A percentile compares a stretch with the other conserved stretches of the same genome.
Evolutionary conservation across 306 rosid species (phyloP).

Genomic region (Castanopsis chinensis): DNA sequence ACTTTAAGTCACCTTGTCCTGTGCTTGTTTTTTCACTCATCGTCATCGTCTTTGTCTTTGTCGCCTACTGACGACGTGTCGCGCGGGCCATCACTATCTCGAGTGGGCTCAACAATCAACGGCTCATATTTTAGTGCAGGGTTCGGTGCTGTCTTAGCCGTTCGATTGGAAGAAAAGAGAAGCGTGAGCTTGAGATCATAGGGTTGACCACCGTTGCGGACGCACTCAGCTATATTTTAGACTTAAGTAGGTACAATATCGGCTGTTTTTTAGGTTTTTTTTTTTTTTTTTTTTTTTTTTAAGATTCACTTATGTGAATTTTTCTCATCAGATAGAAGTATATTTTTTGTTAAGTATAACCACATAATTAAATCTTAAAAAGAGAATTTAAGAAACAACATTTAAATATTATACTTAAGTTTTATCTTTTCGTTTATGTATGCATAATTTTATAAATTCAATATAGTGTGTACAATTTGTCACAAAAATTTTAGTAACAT

Average conservation of each 20-base stretch:
- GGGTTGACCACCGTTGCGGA: conserved; percentile 1
- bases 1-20: background rate
- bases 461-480: too few relatives aligned
- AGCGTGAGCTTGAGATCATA: background rate
- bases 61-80: conserved; percentile 9
- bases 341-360: too few relatives aligned
- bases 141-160: background rate
- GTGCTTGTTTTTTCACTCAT: background rate
- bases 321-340: rapidly evolving
- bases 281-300: too few relatives aligned
- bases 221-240: background rate
- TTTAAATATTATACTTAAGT: too few relatives aligned
- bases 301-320: too few relatives aligned
- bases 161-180: background rate
- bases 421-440: too few relatives aligned
- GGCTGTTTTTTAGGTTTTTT: too few relatives aligned
- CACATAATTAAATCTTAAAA: too few relatives aligned
- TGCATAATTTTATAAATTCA: too few relatives aligned
- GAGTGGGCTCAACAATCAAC: background rate
- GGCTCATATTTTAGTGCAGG: background rate
- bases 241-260: background rate
- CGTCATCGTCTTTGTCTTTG: conserved; percentile 1
- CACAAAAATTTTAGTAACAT: too few relatives aligned
- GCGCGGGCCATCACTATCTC: background rate
- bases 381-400: rapidly evolving